phyloP scores from a whole-genome alignment of 192 early-diverging fungal genomes.

The Dissophora globulifera region DNA sequence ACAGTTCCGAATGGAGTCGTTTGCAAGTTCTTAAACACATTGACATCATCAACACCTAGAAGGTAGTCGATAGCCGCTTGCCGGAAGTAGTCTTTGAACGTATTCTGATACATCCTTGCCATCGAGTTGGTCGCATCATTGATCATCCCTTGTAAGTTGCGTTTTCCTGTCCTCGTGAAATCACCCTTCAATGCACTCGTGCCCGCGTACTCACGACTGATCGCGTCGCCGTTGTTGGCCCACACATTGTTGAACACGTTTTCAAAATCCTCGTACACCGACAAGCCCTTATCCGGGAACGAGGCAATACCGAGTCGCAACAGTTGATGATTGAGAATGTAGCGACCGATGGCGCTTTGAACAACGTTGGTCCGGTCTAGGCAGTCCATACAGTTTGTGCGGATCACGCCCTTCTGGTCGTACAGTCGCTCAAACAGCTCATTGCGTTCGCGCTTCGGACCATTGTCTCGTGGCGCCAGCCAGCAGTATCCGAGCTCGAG shows the following conservation, averaged over 20 bases:
- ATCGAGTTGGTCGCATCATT: constrained; percentile 83
- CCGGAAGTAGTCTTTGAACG: constrained; percentile 78
- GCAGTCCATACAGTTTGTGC: constrained; percentile 96
- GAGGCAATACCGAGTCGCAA: constrained; percentile 74
- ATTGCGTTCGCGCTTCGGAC: background rate
- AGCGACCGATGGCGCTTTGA: constrained; percentile 72
- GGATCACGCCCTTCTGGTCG: constrained; percentile 59
- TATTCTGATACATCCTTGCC: constrained; percentile 79
- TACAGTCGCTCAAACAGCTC: constrained; percentile 24
- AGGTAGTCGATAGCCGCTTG: constrained; percentile 69
- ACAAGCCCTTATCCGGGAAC: constrained; percentile 71
- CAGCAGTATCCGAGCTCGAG: constrained; percentile 67
- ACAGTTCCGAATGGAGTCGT: constrained; percentile 44
- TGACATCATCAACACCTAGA: constrained; percentile 47
- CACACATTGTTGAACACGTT: constrained; percentile 74
- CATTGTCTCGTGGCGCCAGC: constrained; percentile 11
- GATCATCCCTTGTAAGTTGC: constrained; percentile 77
- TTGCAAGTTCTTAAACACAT: constrained; percentile 53
- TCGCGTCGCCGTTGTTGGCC: constrained; percentile 86
- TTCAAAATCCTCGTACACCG: constrained; percentile 72
- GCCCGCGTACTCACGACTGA: constrained; percentile 81
- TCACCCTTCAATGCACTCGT: constrained; percentile 84
- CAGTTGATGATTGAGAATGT: constrained; percentile 72
- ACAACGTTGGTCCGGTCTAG: constrained; percentile 96
- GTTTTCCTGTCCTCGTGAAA: constrained; percentile 80